Conservation (phyloP, 2,329 filamentous ascomycete genomes). For the Zarea fungicola region DNA sequence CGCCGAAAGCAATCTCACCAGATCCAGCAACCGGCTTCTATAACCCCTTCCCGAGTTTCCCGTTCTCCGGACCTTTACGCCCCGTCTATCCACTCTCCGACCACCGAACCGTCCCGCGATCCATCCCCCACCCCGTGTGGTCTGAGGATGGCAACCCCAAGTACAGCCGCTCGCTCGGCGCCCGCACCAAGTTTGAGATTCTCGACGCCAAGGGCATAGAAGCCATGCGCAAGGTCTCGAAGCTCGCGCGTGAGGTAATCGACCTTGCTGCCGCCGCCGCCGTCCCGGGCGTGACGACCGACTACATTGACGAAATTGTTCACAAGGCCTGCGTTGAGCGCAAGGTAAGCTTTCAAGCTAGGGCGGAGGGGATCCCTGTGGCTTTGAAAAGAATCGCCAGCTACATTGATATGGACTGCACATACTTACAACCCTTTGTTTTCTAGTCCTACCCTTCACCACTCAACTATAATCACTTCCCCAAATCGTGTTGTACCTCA, state of each 20-base stretch:
- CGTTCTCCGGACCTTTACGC: constrained; percentile 74
- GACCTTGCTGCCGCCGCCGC: constrained; percentile 82
- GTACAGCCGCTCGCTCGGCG: constrained; percentile 54
- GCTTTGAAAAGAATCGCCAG: too few species aligned
- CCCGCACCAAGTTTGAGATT: constrained; percentile 76
- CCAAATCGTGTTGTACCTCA: constrained; percentile 96
- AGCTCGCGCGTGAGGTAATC: constrained; percentile 80
- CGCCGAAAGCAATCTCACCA: constrained; percentile 81
- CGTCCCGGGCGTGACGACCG: constrained; percentile 90
- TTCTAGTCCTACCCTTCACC: constrained; percentile 91
- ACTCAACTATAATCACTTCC: constrained; percentile 92
- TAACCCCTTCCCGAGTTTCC: constrained; percentile 88
- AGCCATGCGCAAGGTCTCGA: constrained; percentile 89
- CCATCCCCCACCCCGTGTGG: constrained; percentile 83
- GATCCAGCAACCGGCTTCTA: constrained; percentile 83
- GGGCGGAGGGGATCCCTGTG: background rate
- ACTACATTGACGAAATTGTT: constrained; percentile 90
- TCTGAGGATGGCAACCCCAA: constrained; percentile 73
- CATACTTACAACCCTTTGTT: background rate
- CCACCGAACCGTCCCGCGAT: constrained; percentile 67
- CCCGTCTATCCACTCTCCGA: constrained; percentile 82
- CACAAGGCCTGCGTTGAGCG: constrained; percentile 93
- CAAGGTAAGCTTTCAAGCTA: constrained; percentile 56
- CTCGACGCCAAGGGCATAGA: constrained; percentile 76
- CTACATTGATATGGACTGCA: too few species aligned